Percentiles rank a stretch among this genome's conserved stretches.
These are phyloP conservation scores for Aureobasidium namibiae DNA, from an alignment of 2,329 filamentous ascomycete species.

Conservation along the genomic window DNA sequence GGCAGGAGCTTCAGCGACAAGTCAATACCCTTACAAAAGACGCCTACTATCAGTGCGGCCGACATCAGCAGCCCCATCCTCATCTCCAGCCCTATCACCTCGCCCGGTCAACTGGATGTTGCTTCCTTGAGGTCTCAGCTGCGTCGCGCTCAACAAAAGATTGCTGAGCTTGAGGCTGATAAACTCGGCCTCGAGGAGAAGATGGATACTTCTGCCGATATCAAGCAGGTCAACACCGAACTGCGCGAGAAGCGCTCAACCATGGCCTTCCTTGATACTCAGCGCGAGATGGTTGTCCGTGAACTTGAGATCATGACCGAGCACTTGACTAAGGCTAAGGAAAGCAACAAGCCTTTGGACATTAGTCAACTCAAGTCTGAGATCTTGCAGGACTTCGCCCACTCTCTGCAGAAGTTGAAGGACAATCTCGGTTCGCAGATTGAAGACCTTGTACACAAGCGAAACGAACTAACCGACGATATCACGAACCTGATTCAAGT, in stretches of 20 bases:
- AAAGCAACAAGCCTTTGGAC: conserved; percentile 71
- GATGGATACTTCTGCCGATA: conserved; percentile 51
- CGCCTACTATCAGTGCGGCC: conserved; percentile 13
- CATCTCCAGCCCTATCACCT: conserved; percentile 61
- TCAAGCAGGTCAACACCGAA: conserved; percentile 76
- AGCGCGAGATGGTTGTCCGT: conserved; percentile 90
- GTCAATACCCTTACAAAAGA: conserved; percentile 13
- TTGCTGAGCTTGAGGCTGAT: conserved; percentile 78
- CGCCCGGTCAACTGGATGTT: conserved; percentile 41
- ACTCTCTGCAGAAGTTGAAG: conserved; percentile 61
- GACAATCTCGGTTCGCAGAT: conserved; percentile 68
- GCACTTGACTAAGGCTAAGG: conserved; percentile 79
- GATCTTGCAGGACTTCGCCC: conserved; percentile 54
- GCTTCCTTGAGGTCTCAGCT: conserved; percentile 58
- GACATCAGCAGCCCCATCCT: conserved; percentile 34
- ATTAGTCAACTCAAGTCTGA: conserved; percentile 59
- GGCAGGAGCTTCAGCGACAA: conserved; percentile 74
- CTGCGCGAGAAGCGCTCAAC: conserved; percentile 90
- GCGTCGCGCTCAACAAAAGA: conserved; percentile 70
- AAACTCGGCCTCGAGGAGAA: conserved; percentile 49
- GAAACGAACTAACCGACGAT: conserved; percentile 76
- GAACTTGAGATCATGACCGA: conserved; percentile 85
- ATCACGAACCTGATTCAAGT: conserved; percentile 73
- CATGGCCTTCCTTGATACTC: conserved; percentile 85
- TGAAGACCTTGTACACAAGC: conserved; percentile 82